Conservation (phyloP, 1,284 basidiomycete genomes). For the Agaricales sp. region DNA sequence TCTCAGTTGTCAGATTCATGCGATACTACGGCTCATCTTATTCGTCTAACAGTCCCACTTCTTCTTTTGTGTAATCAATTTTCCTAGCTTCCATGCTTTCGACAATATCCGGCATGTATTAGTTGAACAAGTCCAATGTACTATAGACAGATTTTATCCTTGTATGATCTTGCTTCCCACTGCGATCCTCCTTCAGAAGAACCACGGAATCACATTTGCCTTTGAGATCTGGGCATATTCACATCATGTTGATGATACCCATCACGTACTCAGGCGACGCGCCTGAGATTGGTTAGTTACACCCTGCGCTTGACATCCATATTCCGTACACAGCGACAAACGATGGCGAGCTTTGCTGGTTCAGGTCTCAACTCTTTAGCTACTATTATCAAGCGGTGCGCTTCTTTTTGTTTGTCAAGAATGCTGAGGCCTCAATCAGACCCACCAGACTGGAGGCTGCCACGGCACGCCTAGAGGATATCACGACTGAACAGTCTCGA, state of each 20-base stretch:
- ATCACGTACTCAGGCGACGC: too few relatives aligned
- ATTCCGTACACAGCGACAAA: too few relatives aligned
- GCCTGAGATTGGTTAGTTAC: too few relatives aligned
- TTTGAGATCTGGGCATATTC: too few relatives aligned
- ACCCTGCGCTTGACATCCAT: too few relatives aligned
- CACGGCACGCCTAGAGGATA: conserved; percentile 90
- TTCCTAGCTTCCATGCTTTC: conserved; percentile 1
- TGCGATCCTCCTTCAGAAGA: too few relatives aligned
- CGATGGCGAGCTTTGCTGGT: not conserved
- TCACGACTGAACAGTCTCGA: conserved; percentile 45
- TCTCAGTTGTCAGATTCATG: not conserved
- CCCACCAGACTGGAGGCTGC: conserved; percentile 75
- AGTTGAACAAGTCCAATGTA: conserved; percentile 2
- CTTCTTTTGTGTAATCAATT: not conserved
- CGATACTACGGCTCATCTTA: not conserved
- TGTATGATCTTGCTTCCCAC: too few relatives aligned
- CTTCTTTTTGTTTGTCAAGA: conserved; percentile 8
- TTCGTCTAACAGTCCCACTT: not conserved
- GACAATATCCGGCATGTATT: conserved; percentile 2
- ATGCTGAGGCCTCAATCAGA: conserved; percentile 3
- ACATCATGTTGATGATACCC: too few relatives aligned
- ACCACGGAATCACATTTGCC: too few relatives aligned
- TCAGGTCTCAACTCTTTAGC: conserved; percentile 57
- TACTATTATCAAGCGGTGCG: conserved; percentile 78
- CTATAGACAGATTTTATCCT: not conserved